Evolutionary conservation across 257 asterid genomes (phyloP), one percentile per base, ranked within the genome.

Genomic region (Nyctanthes arbortristis): DNA sequence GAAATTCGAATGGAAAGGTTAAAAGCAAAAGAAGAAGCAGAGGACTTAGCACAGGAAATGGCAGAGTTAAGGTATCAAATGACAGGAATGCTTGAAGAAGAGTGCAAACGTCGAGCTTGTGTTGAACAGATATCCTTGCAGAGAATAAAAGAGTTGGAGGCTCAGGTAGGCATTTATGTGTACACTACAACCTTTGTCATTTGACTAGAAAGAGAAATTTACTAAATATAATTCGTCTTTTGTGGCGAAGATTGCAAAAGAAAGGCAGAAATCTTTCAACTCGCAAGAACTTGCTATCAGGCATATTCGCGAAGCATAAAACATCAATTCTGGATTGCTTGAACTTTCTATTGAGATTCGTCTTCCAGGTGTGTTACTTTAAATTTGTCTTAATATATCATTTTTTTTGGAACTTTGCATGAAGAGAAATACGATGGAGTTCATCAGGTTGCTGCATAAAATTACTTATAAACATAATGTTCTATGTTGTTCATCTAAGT

Each of bases 41-140:
- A 91, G 70, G 98, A 93, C 74, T 81, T 93, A 65, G 89, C 91
- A 61, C 98, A 93, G 77, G 98, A 93, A 84, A 93, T 93, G 98
- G 98, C 98, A 1, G 98, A 93, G 77, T 78, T 93, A 52, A 84
- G 97, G 83, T 93, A 91, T 78, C 96, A 88, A 58, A 73, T 91
- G 54, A 87, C 94, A 10, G 74, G 81, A 52, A 71, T 78, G 87
- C 98, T 93, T 27, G 98, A 93, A 55, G 96, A 86, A 67, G 98
- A 93, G 84, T 63, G 84, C 73, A 89, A 83, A 72, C 94, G 93
- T 18, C 98, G 97, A 70, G 97, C 96, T 5, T 81, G 72, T 73
- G 78, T 93, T 16, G 98, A 91, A 69, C 89, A 86, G 60, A 74
- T 88, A 70, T 89, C 98, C 43, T 71, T 93, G 68, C 94, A 80